phyloP scores from a whole-genome alignment of 176 grass and related monocot species.

The Alloteropsis semialata region DNA sequence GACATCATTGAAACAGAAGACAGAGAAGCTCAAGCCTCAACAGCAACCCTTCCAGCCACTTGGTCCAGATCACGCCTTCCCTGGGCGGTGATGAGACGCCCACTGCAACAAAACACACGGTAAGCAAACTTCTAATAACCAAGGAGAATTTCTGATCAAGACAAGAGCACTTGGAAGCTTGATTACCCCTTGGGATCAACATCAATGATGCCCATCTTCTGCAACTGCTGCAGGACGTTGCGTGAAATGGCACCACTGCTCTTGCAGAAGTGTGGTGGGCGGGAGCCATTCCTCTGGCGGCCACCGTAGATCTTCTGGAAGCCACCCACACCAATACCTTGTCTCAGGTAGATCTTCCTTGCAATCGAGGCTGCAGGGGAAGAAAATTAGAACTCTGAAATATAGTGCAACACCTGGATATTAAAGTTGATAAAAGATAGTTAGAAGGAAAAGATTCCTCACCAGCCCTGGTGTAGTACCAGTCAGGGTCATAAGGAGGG shows the following conservation, averaged over 20 bases:
- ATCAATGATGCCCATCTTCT: constrained; percentile 50
- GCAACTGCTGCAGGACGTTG: constrained; percentile 56
- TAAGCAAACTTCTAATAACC: background rate
- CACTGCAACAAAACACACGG: constrained; percentile 18
- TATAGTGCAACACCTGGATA: background rate
- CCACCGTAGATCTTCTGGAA: constrained; percentile 79
- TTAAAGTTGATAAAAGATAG: background rate
- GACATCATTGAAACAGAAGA: background rate
- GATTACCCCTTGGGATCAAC: constrained; percentile 54
- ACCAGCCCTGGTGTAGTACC: constrained; percentile 76
- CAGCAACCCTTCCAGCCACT: constrained; percentile 45
- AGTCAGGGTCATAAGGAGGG: constrained; percentile 59
- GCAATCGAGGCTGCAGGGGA: constrained; percentile 47
- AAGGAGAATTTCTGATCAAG: background rate
- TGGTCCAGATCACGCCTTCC: constrained; percentile 67
- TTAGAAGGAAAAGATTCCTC: background rate
- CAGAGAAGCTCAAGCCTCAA: constrained; percentile 25
- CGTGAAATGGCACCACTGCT: constrained; percentile 57
- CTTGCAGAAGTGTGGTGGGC: constrained; percentile 64
- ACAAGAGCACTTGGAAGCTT: background rate
- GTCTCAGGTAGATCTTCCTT: constrained; percentile 60
- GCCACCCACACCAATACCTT: constrained; percentile 61
- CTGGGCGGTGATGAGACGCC: constrained; percentile 48
- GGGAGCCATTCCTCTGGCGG: constrained; percentile 47
- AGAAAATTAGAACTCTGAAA: background rate